Percentiles rank a stretch among this genome's conserved stretches.
Conservation (phyloP, 2,329 filamentous ascomycete species). For the Laburnicola sp. region DNA sequence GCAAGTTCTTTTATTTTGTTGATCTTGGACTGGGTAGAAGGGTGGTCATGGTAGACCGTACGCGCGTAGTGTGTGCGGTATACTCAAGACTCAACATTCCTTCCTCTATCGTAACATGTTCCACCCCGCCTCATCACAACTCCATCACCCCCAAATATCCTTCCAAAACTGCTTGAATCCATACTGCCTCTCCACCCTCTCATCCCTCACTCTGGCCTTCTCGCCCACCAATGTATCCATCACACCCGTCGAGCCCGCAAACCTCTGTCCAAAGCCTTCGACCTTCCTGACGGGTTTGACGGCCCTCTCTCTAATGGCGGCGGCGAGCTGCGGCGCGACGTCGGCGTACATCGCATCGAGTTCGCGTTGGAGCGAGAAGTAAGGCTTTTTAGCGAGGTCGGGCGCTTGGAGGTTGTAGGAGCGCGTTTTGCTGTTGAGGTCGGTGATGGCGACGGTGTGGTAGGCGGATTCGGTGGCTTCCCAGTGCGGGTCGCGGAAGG, state of each 20-base stretch:
- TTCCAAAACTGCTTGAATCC: slow-evolving; percentile 88
- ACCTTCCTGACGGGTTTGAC: slow-evolving; percentile 48
- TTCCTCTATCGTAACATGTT: no score
- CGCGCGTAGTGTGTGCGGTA: no score
- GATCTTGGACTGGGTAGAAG: no score
- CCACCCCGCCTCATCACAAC: background rate
- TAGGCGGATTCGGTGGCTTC: slow-evolving; percentile 73
- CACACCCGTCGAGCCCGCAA: slow-evolving; percentile 54
- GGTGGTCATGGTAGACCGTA: no score
- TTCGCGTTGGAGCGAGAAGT: slow-evolving; percentile 82
- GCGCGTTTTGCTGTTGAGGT: slow-evolving; percentile 77
- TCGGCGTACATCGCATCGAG: slow-evolving; percentile 81
- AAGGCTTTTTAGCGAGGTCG: slow-evolving; percentile 88
- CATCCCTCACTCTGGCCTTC: slow-evolving; percentile 70
- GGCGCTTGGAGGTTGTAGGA: slow-evolving; percentile 96
- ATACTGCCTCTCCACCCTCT: slow-evolving; percentile 70
- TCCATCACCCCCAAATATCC: slow-evolving; percentile 63
- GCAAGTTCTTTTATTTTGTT: no score
- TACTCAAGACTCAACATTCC: no score
- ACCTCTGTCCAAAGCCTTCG: slow-evolving; percentile 39
- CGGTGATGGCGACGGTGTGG: slow-evolving; percentile 72
- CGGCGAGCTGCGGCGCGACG: slow-evolving; percentile 74
- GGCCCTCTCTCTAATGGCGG: slow-evolving; percentile 72
- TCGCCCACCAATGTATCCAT: slow-evolving; percentile 62
- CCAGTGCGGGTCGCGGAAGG: slow-evolving; percentile 81